These are phyloP conservation scores for Pseudopyricularia javanii DNA, from an alignment of 2,329 filamentous ascomycete species.

Conservation along the genomic window DNA sequence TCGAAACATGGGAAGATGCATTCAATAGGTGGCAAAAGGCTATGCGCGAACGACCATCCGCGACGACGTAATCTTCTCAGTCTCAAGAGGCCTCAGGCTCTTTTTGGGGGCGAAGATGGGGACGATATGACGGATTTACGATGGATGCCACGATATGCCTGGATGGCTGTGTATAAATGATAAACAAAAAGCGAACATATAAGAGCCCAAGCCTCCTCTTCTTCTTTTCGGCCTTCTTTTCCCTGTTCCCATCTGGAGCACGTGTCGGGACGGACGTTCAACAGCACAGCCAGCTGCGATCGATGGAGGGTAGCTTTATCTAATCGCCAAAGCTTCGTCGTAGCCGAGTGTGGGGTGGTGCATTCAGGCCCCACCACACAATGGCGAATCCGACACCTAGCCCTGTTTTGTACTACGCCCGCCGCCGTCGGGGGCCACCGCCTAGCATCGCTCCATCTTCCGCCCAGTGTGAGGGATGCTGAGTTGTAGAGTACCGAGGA, in stretches of 20 bases:
- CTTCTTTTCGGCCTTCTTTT: too few relatives aligned
- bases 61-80: not conserved
- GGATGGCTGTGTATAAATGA: too few relatives aligned
- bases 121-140: not conserved
- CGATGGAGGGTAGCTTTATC: not conserved
- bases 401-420: not conserved
- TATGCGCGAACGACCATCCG: slow-evolving; percentile 12
- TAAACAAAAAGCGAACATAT: too few relatives aligned
- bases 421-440: too few relatives aligned
- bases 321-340: not conserved
- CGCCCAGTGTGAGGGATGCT: too few relatives aligned
- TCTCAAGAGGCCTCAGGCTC: not conserved
- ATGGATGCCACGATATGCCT: not conserved
- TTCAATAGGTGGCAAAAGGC: slow-evolving; percentile 42
- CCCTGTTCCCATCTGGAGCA: not conserved
- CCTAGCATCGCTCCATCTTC: too few relatives aligned
- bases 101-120: not conserved
- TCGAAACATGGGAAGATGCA: slow-evolving; percentile 51
- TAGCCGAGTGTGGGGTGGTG: not conserved
- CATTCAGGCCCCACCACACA: not conserved
- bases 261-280: not conserved
- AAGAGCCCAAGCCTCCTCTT: too few relatives aligned
- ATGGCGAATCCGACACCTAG: not conserved
- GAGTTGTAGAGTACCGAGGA: too few relatives aligned
- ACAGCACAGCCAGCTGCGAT: too few relatives aligned